Conservation (phyloP, 1,139 yeast species). For the Debaryomycetaceae sp. region DNA sequence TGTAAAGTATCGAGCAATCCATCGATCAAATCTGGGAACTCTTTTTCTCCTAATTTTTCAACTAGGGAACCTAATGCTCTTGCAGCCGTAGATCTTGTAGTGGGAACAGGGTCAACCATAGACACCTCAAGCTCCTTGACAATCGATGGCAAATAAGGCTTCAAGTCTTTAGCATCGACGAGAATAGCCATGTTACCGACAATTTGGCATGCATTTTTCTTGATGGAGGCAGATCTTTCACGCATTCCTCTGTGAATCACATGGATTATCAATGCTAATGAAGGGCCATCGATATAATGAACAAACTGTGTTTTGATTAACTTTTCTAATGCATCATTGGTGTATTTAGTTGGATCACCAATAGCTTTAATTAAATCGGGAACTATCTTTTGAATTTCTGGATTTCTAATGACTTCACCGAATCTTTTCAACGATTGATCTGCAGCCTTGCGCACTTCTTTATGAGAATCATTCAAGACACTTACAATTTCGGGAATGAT, state of each 20-base stretch:
- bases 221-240: slow-evolving; percentile 87
- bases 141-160: slow-evolving; percentile 76
- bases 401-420: slow-evolving; percentile 96
- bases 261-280: slow-evolving; percentile 89
- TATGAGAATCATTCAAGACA: slow-evolving; percentile 90
- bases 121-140: slow-evolving; percentile 84
- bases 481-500: slow-evolving; percentile 97
- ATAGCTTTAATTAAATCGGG: slow-evolving; percentile 90
- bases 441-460: slow-evolving; percentile 94
- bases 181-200: slow-evolving; percentile 98
- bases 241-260: slow-evolving; percentile 94
- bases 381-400: slow-evolving; percentile 88
- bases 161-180: slow-evolving; percentile 81
- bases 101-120: slow-evolving; percentile 98
- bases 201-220: slow-evolving; percentile 94
- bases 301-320: slow-evolving; percentile 89
- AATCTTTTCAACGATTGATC: slow-evolving; percentile 84
- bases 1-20: slow-evolving; percentile 71
- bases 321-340: slow-evolving; percentile 84
- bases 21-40: slow-evolving; percentile 89
- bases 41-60: slow-evolving; percentile 93
- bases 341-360: slow-evolving; percentile 89
- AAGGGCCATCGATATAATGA: slow-evolving; percentile 97
- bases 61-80: slow-evolving; percentile 95
- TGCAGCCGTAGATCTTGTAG: slow-evolving; percentile 95